A percentile compares a stretch with the other conserved stretches of the same genome.
Evolutionary conservation across 495 filamentous ascomycete genomes (phyloP).

Genomic region (Aspergillus kassunensis): DNA sequence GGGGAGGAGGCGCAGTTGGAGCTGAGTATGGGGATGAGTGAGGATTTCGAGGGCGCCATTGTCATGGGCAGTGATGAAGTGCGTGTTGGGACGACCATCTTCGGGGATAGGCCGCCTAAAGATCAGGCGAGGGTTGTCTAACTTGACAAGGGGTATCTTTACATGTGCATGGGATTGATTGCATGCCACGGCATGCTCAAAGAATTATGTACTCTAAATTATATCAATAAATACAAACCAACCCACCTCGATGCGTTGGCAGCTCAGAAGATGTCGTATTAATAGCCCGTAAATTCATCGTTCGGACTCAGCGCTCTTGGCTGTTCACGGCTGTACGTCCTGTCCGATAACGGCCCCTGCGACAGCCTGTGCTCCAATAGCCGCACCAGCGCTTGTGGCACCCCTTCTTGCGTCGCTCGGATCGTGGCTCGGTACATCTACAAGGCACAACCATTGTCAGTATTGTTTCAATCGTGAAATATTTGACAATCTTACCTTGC

Average conservation of each 20-base stretch:
- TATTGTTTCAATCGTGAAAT: not conserved
- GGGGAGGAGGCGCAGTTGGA: slow-evolving; percentile 45
- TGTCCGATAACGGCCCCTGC: slow-evolving; percentile 39
- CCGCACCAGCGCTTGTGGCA: slow-evolving; percentile 75
- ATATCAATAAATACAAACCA: slow-evolving; percentile 21
- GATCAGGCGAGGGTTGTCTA: slow-evolving; percentile 54
- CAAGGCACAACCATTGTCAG: not conserved
- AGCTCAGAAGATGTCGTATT: slow-evolving; percentile 1
- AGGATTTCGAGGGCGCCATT: slow-evolving; percentile 91
- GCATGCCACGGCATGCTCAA: slow-evolving; percentile 5
- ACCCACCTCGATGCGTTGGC: not conserved
- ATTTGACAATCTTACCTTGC: slow-evolving; percentile 59
- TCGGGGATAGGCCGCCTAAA: slow-evolving; percentile 74
- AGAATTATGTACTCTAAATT: slow-evolving; percentile 15
- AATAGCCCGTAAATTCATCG: slow-evolving; percentile 8
- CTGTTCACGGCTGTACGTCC: slow-evolving; percentile 6
- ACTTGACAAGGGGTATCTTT: not conserved
- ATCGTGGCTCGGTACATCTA: slow-evolving; percentile 96
- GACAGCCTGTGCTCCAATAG: slow-evolving; percentile 80
- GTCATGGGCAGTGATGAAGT: slow-evolving; percentile 81
- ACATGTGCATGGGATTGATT: not conserved
- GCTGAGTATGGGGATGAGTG: slow-evolving; percentile 83
- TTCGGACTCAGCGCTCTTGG: not conserved
- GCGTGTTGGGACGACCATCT: slow-evolving; percentile 92
- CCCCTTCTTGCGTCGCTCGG: slow-evolving; percentile 84